Evolutionary conservation across 306 rosid species (phyloP).

Genomic region (Lablab purpureus): DNA sequence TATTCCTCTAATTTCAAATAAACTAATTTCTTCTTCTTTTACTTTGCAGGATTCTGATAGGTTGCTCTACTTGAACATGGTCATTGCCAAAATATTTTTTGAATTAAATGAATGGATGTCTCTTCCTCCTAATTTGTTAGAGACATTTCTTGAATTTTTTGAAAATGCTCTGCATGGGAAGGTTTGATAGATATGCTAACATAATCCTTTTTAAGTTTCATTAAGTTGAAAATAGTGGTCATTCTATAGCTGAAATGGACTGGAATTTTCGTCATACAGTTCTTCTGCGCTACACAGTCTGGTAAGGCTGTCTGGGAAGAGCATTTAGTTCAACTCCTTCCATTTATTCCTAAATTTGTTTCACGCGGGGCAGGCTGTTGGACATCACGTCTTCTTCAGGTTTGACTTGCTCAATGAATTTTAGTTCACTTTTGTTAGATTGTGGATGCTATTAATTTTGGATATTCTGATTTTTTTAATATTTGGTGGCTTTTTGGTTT

Average conservation of each 20-base stretch:
- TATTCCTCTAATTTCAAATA: slow-evolving; percentile 41
- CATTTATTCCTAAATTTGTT: slow-evolving; percentile 79
- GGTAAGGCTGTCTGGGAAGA: slow-evolving; percentile 70
- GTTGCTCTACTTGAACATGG: slow-evolving; percentile 67
- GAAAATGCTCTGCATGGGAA: slow-evolving; percentile 76
- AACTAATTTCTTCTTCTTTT: slow-evolving; percentile 28
- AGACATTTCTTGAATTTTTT: slow-evolving; percentile 71
- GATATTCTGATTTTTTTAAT: slow-evolving; percentile 19
- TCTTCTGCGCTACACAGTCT: slow-evolving; percentile 48
- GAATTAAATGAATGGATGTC: slow-evolving; percentile 65
- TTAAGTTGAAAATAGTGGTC: slow-evolving; percentile 34
- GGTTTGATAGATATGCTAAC: slow-evolving; percentile 58
- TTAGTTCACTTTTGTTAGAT: slow-evolving; percentile 9
- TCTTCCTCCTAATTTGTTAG: slow-evolving; percentile 64
- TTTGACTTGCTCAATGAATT: slow-evolving; percentile 44
- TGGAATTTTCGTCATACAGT: slow-evolving; percentile 54
- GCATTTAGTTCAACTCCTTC: slow-evolving; percentile 69
- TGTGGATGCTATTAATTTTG: background rate
- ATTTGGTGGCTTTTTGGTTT: background rate
- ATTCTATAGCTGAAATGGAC: slow-evolving; percentile 20
- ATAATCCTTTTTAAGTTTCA: slow-evolving; percentile 19
- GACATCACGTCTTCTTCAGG: slow-evolving; percentile 87
- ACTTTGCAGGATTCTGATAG: slow-evolving; percentile 70
- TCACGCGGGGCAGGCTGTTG: slow-evolving; percentile 57
- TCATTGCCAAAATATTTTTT: slow-evolving; percentile 72